A percentile compares a stretch with the other conserved stretches of the same genome.
Conservation (phyloP, 768 basidiomycete species). For the Leccinellum albellum region DNA sequence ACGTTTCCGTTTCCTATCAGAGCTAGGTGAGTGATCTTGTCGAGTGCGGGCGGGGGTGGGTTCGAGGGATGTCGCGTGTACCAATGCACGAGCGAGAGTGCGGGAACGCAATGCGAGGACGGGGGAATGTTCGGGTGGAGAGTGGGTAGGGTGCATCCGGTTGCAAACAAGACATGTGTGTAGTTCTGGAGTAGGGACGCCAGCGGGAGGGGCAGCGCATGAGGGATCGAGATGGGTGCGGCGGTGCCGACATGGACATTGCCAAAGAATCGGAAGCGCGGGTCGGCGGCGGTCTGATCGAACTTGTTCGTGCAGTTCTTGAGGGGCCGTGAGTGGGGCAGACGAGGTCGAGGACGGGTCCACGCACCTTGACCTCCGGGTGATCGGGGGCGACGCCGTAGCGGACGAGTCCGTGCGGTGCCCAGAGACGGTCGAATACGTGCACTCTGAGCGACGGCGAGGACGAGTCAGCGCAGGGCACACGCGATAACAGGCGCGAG, state of each 20-base stretch:
- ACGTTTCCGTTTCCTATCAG: conserved; percentile 96
- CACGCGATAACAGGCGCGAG: conserved; percentile 69
- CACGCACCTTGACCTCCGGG: conserved; percentile 85
- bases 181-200: conserved; percentile 64
- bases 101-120: conserved; percentile 56
- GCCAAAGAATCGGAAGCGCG: conserved; percentile 85
- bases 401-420: conserved; percentile 90
- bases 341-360: background rate
- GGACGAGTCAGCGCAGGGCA: conserved; percentile 37
- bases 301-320: conserved; percentile 98
- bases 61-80: conserved; percentile 88
- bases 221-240: conserved; percentile 40
- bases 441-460: conserved; percentile 57
- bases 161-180: conserved; percentile 81
- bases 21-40: conserved; percentile 65
- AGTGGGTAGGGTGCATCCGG: conserved; percentile 72
- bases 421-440: conserved; percentile 89
- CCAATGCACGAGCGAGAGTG: conserved; percentile 88
- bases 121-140: conserved; percentile 52
- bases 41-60: conserved; percentile 57
- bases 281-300: conserved; percentile 72
- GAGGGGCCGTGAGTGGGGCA: conserved; percentile 7
- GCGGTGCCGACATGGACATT: conserved; percentile 64
- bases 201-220: conserved; percentile 58
- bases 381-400: conserved; percentile 99